phyloP scores from a whole-genome alignment of 768 basidiomycete species.

The Agrocybe pediades region DNA sequence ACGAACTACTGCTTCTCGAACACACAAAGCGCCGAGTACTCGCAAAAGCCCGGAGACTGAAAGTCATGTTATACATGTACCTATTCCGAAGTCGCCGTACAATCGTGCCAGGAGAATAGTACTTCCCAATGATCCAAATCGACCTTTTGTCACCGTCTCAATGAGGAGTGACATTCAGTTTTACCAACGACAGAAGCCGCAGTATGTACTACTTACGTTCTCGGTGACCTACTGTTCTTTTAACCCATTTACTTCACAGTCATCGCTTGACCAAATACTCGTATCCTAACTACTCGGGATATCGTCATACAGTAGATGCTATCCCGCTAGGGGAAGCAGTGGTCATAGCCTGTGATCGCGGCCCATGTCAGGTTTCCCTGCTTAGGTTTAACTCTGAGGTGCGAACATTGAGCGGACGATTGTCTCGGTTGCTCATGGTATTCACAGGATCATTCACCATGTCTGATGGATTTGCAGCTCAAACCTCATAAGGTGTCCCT shows the following conservation, averaged over 20 bases:
- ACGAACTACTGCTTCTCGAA: not conserved
- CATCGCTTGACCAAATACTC: constrained; percentile 38
- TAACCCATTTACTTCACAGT: constrained; percentile 19
- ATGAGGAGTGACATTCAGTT: constrained; percentile 50
- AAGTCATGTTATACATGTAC: not conserved
- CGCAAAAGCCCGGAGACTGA: not conserved
- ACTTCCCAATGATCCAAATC: constrained; percentile 20
- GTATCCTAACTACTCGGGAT: constrained; percentile 34
- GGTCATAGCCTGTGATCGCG: constrained; percentile 44
- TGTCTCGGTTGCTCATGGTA: not conserved
- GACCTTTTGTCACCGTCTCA: constrained; percentile 43
- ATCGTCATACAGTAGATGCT: constrained; percentile 48
- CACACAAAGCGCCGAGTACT: not conserved
- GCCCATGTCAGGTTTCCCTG: constrained; percentile 43
- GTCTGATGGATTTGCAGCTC: constrained; percentile 29
- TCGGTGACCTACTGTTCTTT: not conserved
- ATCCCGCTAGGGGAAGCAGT: constrained; percentile 40
- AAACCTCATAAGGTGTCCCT: constrained; percentile 26
- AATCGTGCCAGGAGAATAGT: constrained; percentile 30
- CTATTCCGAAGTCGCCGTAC: constrained; percentile 23
- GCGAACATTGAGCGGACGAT: constrained; percentile 2
- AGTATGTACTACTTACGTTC: constrained; percentile 18
- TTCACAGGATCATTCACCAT: constrained; percentile 26
- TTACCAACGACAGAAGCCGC: constrained; percentile 29
- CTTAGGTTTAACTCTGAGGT: constrained; percentile 30